phyloP scores from a whole-genome alignment of 1,284 basidiomycete species.

The Boletus semigastroideus region DNA sequence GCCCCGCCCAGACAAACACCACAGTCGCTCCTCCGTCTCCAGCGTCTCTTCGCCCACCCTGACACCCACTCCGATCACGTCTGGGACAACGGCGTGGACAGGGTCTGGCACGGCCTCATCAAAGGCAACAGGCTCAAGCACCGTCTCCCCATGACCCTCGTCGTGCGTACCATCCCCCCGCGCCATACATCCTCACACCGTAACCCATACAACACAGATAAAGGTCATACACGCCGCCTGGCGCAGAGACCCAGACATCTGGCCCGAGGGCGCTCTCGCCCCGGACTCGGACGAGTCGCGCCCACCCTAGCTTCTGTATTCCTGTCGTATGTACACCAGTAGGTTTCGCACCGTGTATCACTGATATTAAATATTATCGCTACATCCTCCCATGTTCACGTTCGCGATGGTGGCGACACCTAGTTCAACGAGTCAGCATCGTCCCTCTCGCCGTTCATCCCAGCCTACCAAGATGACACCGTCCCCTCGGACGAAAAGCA shows the following conservation, averaged over 20 bases:
- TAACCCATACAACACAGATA: slow-evolving; percentile 43
- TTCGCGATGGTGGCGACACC: slow-evolving; percentile 76
- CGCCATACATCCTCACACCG: background rate
- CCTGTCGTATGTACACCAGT: slow-evolving; percentile 5
- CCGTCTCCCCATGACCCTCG: slow-evolving; percentile 55
- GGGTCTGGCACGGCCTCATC: slow-evolving; percentile 61
- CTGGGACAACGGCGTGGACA: slow-evolving; percentile 58
- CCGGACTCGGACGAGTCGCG: slow-evolving; percentile 55
- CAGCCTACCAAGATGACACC: slow-evolving; percentile 84
- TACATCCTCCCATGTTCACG: slow-evolving; percentile 36
- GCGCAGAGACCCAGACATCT: slow-evolving; percentile 66
- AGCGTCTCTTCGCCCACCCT: slow-evolving; percentile 49
- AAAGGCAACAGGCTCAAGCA: slow-evolving; percentile 57
- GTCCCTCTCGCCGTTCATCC: background rate
- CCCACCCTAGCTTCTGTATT: slow-evolving; percentile 7
- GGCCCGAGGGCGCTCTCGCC: slow-evolving; percentile 59
- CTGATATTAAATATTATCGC: slow-evolving; percentile 4
- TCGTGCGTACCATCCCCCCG: slow-evolving; percentile 47
- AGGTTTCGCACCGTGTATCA: slow-evolving; percentile 3
- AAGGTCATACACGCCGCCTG: slow-evolving; percentile 71
- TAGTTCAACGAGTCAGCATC: slow-evolving; percentile 30
- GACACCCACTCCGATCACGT: slow-evolving; percentile 49
- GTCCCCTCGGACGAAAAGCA: slow-evolving; percentile 97
- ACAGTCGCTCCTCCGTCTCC: slow-evolving; percentile 48
- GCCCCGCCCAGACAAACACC: slow-evolving; percentile 29